phyloP scores from a whole-genome alignment of 2,329 filamentous ascomycete species.

The Pestalotiopsis sp. region DNA sequence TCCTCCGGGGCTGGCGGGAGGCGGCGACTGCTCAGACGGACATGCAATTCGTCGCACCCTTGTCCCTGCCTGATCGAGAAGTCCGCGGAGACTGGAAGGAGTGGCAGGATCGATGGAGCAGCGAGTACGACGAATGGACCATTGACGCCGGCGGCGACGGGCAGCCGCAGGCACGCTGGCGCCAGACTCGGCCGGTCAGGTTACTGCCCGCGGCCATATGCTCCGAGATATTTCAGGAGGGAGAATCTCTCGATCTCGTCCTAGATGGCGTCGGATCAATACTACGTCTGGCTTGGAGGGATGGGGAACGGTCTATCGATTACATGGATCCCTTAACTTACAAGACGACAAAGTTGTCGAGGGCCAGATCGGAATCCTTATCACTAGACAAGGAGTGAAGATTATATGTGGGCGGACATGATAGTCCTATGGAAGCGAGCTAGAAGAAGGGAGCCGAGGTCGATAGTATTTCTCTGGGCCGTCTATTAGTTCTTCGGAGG shows the following conservation, averaged over 20 bases:
- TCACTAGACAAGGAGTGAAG: no score
- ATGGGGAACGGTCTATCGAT: conserved; percentile 2
- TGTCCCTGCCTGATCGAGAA: neutral
- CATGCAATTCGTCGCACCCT: neutral
- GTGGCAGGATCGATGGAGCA: conserved; percentile 1
- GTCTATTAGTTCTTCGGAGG: no score
- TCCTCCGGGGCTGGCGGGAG: neutral
- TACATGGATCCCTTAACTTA: neutral
- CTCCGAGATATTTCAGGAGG: neutral
- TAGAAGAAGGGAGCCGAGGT: no score
- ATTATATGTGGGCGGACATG: no score
- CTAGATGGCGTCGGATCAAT: neutral
- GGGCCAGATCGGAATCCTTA: neutral
- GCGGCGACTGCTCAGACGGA: neutral
- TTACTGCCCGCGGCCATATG: conserved; percentile 5
- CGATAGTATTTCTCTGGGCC: no score
- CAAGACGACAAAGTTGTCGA: neutral
- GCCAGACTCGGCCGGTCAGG: neutral
- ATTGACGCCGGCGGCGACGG: conserved; percentile 3
- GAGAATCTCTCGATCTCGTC: conserved; percentile 6
- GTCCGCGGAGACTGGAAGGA: conserved; percentile 5
- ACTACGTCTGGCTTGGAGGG: conserved; percentile 3
- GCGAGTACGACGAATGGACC: neutral
- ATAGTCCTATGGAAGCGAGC: no score
- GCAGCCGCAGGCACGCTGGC: conserved; percentile 5